These are phyloP conservation scores for Xylaria flabelliformis DNA, from an alignment of 495 filamentous ascomycete genomes.

Conservation along the genomic window DNA sequence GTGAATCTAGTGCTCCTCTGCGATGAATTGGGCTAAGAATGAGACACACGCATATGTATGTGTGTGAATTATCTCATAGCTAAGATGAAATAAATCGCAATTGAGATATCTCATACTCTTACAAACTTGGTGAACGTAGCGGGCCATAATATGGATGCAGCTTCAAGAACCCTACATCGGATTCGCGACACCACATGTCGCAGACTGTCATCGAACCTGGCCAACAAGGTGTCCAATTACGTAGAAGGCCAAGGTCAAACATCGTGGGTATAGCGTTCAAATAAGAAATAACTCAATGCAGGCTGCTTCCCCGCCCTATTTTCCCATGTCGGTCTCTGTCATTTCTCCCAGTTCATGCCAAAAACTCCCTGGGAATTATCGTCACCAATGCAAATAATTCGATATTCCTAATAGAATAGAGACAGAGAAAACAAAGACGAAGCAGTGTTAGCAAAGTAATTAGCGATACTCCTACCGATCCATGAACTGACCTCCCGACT, in stretches of 20 bases:
- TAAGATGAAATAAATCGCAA: neutral
- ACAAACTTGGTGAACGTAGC: neutral
- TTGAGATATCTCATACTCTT: neutral
- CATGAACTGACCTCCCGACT: neutral
- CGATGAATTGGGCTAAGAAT: neutral
- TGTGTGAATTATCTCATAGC: neutral
- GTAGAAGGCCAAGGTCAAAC: neutral
- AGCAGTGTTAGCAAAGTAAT: neutral
- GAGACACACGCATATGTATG: neutral
- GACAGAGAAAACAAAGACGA: neutral
- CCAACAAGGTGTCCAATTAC: neutral
- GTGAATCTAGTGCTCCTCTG: neutral
- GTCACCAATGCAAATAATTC: neutral
- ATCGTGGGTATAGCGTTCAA: too few species aligned
- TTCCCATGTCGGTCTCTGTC: neutral
- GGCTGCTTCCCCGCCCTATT: neutral
- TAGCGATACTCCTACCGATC: neutral
- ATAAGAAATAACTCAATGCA: neutral
- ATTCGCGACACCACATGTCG: neutral
- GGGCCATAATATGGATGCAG: neutral
- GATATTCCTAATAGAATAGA: neutral
- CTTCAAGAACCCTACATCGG: neutral
- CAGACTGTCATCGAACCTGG: neutral
- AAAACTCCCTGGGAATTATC: neutral
- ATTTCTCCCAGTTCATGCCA: neutral